These are phyloP conservation scores for Fonsecaea erecta DNA, from an alignment of 2,329 filamentous ascomycete genomes.

Conservation along the genomic window DNA sequence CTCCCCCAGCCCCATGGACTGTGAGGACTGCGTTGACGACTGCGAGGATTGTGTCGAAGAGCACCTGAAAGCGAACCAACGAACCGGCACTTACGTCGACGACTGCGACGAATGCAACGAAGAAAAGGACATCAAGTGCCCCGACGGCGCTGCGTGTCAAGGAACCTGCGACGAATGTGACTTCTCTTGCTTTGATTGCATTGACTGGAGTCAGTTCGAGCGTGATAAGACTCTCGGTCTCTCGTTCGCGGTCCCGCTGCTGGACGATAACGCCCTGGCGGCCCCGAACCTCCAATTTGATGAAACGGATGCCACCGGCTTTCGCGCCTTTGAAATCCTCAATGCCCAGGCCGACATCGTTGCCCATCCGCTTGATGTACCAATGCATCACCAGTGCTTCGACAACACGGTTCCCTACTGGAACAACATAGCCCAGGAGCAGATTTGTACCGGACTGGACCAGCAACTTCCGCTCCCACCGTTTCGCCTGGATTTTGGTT, in stretches of 20 bases:
- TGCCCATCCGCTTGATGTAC: constrained; percentile 29
- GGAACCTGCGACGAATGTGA: constrained; percentile 35
- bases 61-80: constrained; percentile 27
- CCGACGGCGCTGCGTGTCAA: constrained; percentile 29
- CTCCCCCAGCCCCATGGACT: constrained; percentile 33
- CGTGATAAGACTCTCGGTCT: constrained; percentile 35
- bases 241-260: constrained; percentile 30
- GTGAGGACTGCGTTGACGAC: constrained; percentile 34
- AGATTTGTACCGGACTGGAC: constrained; percentile 24
- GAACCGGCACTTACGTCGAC: constrained; percentile 19
- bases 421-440: constrained; percentile 21
- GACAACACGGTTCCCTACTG: constrained; percentile 26
- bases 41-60: constrained; percentile 36
- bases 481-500: constrained; percentile 29
- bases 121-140: constrained; percentile 28
- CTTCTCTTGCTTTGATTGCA: constrained; percentile 37
- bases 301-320: constrained; percentile 10
- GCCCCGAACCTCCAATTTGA: constrained; percentile 15
- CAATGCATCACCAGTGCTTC: constrained; percentile 37
- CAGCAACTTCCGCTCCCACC: constrained; percentile 29
- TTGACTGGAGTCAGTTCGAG: constrained; percentile 36
- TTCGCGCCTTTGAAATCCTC: constrained; percentile 11
- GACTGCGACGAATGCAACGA: constrained; percentile 35
- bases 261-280: constrained; percentile 17
- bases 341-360: constrained; percentile 11